Evolutionary conservation across 768 basidiomycete species (phyloP), one percentile per base, ranked within the genome.

Genomic region (Termitomyces heimii): DNA sequence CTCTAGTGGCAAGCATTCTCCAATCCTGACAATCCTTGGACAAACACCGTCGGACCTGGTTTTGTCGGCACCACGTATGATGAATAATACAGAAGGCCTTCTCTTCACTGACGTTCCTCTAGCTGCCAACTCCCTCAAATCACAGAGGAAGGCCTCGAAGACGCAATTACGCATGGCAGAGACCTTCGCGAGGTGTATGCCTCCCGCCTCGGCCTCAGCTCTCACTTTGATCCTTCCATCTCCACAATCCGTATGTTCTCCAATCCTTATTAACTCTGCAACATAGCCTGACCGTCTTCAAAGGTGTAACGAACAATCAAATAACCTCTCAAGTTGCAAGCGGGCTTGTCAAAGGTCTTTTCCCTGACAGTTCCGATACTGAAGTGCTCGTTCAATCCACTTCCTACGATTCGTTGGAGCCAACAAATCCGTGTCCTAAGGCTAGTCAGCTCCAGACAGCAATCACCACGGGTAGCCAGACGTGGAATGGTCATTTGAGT

Each of bases 251-350:
- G 78, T 77, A 47, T 31, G 72, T 70, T 26, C 39, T 12, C 10
- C 40, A 29, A 28, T n/a, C 34, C 4, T 48, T 22, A 13, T 20
- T 3, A 43, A 3, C 44, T 26, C 42, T 44, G 3, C 26, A 37
- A 22, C 20, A 32, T 22, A 48, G 24, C 20, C 2, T 26, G 22
- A 35, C 18, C 32, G 10, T 53, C 45, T 13, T 8, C 34, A 6
- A 51, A 78, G 77, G 79, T 5, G 78, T 81, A 5, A 82, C 80
- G 2, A 79, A 79, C 67, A 82, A 82, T 50, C 73, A 71, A 18
- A 79, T 82, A 29, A 81, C 80, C 10, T 81, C 79, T 0, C 78
- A 82, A 69, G 77, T 80, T 1, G 78, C 79, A 18, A 75, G 76
- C 18, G 77, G 75, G 1, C 70, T 80, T 16, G 60, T 78, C 22